A percentile compares a stretch with the other conserved stretches of the same genome.
Evolutionary conservation across 2,329 filamentous ascomycete species (phyloP).

Genomic region (Claviceps pazoutovae): DNA sequence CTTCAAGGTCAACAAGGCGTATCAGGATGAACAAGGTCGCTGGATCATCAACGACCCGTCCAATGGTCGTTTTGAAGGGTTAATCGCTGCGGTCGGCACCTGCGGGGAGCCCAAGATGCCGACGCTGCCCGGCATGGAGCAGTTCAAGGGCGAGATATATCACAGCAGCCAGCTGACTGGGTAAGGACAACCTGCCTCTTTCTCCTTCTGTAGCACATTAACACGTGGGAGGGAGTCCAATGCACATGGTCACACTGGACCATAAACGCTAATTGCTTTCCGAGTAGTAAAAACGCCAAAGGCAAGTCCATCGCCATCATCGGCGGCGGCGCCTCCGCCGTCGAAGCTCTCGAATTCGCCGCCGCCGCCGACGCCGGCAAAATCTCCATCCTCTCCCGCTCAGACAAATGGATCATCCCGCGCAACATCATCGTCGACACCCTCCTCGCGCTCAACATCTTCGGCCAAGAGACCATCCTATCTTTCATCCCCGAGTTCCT

Average conservation of each 20-base stretch:
- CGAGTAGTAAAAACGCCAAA: slow-evolving; percentile 45
- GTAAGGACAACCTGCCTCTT: slow-evolving; percentile 12
- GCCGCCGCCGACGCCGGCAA: slow-evolving; percentile 50
- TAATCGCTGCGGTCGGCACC: slow-evolving; percentile 66
- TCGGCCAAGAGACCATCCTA: slow-evolving; percentile 61
- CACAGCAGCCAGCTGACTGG: slow-evolving; percentile 65
- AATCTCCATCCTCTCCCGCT: slow-evolving; percentile 59
- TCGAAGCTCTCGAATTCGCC: slow-evolving; percentile 73
- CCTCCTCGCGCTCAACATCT: slow-evolving; percentile 62
- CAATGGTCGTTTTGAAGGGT: slow-evolving; percentile 61
- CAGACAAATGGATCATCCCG: slow-evolving; percentile 80
- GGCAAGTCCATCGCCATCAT: slow-evolving; percentile 66
- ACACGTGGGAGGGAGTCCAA: too few species aligned
- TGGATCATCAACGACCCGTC: slow-evolving; percentile 67
- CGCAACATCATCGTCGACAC: slow-evolving; percentile 62
- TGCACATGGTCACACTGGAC: too few species aligned
- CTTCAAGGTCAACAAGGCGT: slow-evolving; percentile 53
- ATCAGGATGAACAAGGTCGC: slow-evolving; percentile 50
- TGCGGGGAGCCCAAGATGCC: slow-evolving; percentile 69
- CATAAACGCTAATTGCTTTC: neutral
- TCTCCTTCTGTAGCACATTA: neutral
- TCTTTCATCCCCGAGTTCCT: slow-evolving; percentile 68
- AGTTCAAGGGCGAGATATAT: slow-evolving; percentile 57
- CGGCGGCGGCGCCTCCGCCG: slow-evolving; percentile 66
- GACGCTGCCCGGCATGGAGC: slow-evolving; percentile 52